phyloP scores from a whole-genome alignment of 176 grass and related monocot species.

The Phoenix dactylifera region DNA sequence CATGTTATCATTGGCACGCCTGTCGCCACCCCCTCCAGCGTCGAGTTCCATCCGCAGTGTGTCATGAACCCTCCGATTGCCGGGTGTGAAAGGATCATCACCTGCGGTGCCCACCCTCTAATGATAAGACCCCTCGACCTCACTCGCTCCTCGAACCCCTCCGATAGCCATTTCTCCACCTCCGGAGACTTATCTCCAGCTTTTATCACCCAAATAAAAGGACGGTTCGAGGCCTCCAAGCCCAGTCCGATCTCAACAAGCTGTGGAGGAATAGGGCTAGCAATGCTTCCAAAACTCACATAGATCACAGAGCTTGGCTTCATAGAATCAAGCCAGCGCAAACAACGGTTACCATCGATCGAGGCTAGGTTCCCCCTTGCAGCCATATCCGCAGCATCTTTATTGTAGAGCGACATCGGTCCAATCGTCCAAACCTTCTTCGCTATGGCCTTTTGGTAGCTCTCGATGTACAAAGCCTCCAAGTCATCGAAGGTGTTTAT shows the following conservation, averaged over 20 bases:
- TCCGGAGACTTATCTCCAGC: neutral
- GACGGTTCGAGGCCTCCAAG: neutral
- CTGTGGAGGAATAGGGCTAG: neutral
- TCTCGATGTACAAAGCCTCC: conserved; percentile 13
- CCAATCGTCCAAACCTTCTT: conserved; percentile 6
- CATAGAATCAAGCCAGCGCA: conserved; percentile 1
- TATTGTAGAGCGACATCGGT: neutral
- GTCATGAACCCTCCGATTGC: conserved; percentile 29
- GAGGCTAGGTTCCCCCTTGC: neutral
- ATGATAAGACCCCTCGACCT: conserved; percentile 18
- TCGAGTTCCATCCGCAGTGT: conserved; percentile 43
- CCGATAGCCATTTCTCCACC: conserved; percentile 3
- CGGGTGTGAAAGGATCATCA: conserved; percentile 22
- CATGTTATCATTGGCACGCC: conserved; percentile 29
- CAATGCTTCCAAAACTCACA: conserved; percentile 2
- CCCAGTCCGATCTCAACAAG: neutral
- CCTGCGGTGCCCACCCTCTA: conserved; percentile 28
- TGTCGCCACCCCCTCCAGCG: conserved; percentile 16
- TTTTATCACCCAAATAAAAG: conserved; percentile 7
- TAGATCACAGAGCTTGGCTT: neutral
- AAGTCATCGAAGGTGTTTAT: conserved; percentile 24
- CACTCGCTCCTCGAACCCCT: neutral
- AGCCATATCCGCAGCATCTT: neutral
- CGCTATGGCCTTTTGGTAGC: neutral
- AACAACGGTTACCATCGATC: neutral